Evolutionary conservation across 768 basidiomycete species (phyloP).

Genomic region (Gelatoporia subvermispora): DNA sequence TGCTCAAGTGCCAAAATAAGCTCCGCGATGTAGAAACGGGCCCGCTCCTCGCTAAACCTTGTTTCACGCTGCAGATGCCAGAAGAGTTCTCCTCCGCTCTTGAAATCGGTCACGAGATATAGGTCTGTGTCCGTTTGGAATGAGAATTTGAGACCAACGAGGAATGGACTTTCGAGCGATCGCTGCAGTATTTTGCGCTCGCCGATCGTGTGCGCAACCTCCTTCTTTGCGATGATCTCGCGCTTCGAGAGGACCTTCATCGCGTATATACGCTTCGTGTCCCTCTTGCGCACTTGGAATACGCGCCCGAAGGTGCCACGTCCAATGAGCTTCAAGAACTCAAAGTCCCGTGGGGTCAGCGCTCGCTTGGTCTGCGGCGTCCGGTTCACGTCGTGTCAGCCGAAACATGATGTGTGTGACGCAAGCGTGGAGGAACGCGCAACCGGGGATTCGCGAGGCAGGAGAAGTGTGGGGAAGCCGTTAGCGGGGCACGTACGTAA

Average conservation of each 20-base stretch:
- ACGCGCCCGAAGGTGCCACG: slow-evolving; percentile 97
- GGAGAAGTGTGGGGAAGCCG: background rate
- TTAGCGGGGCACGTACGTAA: background rate
- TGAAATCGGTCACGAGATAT: slow-evolving; percentile 97
- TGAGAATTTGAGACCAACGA: slow-evolving; percentile 96
- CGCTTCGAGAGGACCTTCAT: slow-evolving; percentile 99
- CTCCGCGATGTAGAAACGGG: slow-evolving; percentile 95
- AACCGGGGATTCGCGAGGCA: background rate
- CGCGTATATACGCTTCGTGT: slow-evolving; percentile 98
- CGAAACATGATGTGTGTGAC: slow-evolving; percentile 49
- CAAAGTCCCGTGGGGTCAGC: slow-evolving; percentile 92
- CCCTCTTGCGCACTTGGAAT: slow-evolving; percentile 97
- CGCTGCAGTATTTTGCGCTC: slow-evolving; percentile 98
- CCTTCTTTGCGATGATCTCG: slow-evolving; percentile 98
- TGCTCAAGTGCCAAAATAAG: slow-evolving; percentile 93
- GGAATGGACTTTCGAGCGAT: slow-evolving; percentile 90
- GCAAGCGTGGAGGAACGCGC: background rate
- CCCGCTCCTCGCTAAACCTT: slow-evolving; percentile 87
- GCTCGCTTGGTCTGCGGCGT: slow-evolving; percentile 75
- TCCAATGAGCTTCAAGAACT: slow-evolving; percentile 98
- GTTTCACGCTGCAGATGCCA: slow-evolving; percentile 98
- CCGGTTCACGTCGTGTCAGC: slow-evolving; percentile 87
- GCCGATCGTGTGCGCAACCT: slow-evolving; percentile 98
- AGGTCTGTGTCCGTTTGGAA: slow-evolving; percentile 96
- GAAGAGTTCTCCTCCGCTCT: slow-evolving; percentile 96